Conservation (phyloP, 352 stramenopile genomes). For the Globisporangium abappressorium region DNA sequence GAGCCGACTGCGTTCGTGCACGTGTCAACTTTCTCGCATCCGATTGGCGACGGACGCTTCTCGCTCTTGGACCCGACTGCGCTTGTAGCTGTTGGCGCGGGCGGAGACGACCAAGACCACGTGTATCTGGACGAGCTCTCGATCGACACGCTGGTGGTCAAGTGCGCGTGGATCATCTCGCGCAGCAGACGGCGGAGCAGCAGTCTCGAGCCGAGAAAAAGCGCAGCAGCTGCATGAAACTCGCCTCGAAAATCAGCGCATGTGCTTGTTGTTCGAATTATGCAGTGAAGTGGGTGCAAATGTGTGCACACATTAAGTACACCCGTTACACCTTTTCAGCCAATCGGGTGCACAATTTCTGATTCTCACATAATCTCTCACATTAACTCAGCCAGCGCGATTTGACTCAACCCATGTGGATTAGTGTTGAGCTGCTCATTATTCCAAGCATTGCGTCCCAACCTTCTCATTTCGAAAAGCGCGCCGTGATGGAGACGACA, state of each 20-base stretch:
- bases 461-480: constrained; percentile 1
- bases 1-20: constrained; percentile 18
- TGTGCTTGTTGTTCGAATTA: not conserved
- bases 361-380: too few relatives aligned
- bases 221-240: constrained; percentile 13
- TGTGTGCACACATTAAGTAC: not conserved
- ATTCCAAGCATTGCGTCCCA: too few relatives aligned
- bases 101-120: not conserved
- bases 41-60: constrained; percentile 27
- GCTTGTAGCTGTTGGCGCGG: constrained; percentile 12
- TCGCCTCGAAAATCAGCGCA: not conserved
- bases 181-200: constrained; percentile 11
- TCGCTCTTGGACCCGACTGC: constrained; percentile 10
- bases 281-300: not conserved
- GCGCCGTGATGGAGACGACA: not conserved
- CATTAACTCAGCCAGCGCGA: not conserved
- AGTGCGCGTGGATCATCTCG: constrained; percentile 25
- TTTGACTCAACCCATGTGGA: not conserved
- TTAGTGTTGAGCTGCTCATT: not conserved
- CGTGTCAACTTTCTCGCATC: constrained; percentile 1
- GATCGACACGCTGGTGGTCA: constrained; percentile 14
- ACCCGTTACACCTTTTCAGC: not conserved
- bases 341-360: not conserved
- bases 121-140: constrained; percentile 17
- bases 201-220: constrained; percentile 15